Evolutionary conservation across 163 green algal genomes (phyloP).

Genomic region (Coccomyxa subellipsoidea): DNA sequence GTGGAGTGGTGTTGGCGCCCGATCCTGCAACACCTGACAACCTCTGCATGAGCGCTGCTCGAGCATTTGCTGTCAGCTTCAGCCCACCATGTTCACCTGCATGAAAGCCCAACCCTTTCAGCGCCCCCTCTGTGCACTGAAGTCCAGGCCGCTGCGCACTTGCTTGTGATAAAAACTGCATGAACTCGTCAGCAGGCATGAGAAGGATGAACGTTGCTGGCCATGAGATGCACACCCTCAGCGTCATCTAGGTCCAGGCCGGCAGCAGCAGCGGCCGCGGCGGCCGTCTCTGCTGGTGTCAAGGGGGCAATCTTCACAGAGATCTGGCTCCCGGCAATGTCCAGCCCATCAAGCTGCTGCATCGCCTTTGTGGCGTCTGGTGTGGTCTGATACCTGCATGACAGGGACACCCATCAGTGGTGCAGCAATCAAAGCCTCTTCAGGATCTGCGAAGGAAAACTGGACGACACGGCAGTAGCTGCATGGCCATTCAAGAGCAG

Average conservation of each 20-base stretch:
- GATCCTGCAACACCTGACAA: conserved; percentile 45
- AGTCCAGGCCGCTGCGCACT: too few relatives aligned
- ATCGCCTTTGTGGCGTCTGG: conserved; percentile 71
- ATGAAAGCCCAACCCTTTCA: too few relatives aligned
- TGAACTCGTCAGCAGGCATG: not conserved
- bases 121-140: too few relatives aligned
- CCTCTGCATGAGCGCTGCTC: conserved; percentile 71
- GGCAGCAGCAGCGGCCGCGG: conserved; percentile 5
- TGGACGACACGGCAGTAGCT: too few relatives aligned
- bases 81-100: conserved; percentile 56
- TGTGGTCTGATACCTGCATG: conserved; percentile 32
- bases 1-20: conserved; percentile 17
- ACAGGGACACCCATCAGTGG: conserved; percentile 8
- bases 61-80: conserved; percentile 59
- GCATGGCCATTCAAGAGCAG: too few relatives aligned
- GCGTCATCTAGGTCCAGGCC: conserved; percentile 24
- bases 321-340: conserved; percentile 65
- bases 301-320: conserved; percentile 47
- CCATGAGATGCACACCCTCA: not conserved
- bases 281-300: not conserved
- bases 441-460: not conserved
- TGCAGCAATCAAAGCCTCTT: not conserved
- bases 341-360: conserved; percentile 71
- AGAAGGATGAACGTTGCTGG: not conserved
- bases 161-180: not conserved